These are phyloP conservation scores for Diddensiella transvaalensis DNA, from an alignment of 805 yeast species.

Conservation along the genomic window DNA sequence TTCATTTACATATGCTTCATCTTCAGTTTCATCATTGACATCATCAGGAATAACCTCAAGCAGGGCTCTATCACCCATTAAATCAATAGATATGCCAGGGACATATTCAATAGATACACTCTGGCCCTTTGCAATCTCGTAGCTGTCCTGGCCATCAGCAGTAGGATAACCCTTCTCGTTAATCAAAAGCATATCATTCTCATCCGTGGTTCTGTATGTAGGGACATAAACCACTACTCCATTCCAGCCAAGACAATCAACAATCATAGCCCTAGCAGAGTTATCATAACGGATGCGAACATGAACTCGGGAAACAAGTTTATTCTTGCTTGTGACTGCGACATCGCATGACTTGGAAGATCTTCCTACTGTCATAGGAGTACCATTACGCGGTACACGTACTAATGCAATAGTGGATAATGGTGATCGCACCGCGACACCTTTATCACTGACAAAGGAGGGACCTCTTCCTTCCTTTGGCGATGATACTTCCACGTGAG, in stretches of 20 bases:
- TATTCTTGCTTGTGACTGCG: constrained; percentile 45
- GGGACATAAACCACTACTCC: constrained; percentile 73
- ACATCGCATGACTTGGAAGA: constrained; percentile 59
- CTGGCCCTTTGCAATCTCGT: constrained; percentile 60
- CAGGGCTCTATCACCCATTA: constrained; percentile 60
- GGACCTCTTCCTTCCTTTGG: not conserved
- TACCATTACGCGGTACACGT: constrained; percentile 40
- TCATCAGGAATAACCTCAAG: constrained; percentile 48
- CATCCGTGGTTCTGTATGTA: constrained; percentile 20
- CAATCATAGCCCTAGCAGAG: constrained; percentile 37
- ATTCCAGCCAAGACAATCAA: constrained; percentile 79
- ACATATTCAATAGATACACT: constrained; percentile 60
- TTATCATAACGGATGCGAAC: constrained; percentile 46
- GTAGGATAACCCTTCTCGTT: constrained; percentile 12
- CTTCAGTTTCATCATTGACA: constrained; percentile 44
- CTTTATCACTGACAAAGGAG: not conserved
- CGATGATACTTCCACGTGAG: not conserved
- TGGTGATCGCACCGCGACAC: constrained; percentile 32
- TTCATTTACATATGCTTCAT: constrained; percentile 22
- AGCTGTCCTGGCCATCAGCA: constrained; percentile 30
- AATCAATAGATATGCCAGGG: constrained; percentile 60
- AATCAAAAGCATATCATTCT: not conserved
- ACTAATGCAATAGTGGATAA: constrained; percentile 37
- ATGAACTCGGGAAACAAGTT: constrained; percentile 66
- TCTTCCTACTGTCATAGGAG: constrained; percentile 55